These are phyloP conservation scores for Chlorella sp. DNA, from an alignment of 139 green algal species.

Conservation along the genomic window DNA sequence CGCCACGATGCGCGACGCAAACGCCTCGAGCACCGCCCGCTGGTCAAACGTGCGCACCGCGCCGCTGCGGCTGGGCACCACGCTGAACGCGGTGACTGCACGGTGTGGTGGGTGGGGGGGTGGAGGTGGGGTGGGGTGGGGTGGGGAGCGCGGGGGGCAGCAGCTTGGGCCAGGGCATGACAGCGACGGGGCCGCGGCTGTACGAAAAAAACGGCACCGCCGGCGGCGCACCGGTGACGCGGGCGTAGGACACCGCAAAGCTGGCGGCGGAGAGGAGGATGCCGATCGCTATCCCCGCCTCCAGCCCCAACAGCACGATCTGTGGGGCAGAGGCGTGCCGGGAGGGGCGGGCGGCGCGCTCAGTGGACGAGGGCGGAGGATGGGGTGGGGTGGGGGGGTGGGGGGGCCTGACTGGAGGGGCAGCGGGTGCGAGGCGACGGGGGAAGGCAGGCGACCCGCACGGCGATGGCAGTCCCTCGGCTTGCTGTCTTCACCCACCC, in stretches of 20 bases:
- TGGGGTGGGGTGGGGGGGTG: no score
- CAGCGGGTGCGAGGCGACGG: no score
- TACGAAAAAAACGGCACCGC: not conserved
- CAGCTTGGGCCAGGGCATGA: not conserved
- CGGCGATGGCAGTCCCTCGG: no score
- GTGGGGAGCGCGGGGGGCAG: not conserved
- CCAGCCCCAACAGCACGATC: conserved; percentile 62
- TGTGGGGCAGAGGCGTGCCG: no score
- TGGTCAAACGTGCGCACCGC: conserved; percentile 50
- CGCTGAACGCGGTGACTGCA: conserved; percentile 48
- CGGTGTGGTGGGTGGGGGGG: not conserved
- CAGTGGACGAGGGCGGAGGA: no score
- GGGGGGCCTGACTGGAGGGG: no score
- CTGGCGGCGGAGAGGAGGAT: conserved; percentile 65
- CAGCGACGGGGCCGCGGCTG: not conserved
- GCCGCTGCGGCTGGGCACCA: conserved; percentile 55
- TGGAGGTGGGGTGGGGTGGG: not conserved
- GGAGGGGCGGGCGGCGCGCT: no score
- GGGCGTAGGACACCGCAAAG: no score
- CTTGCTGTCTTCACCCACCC: no score
- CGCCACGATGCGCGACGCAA: conserved; percentile 48
- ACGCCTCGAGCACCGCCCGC: conserved; percentile 45
- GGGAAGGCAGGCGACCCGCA: no score
- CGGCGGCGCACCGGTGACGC: not conserved
- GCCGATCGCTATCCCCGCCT: conserved; percentile 65